Evolutionary conservation across 2,329 filamentous ascomycete species (phyloP), one percentile per base, ranked within the genome.

Genomic region (Aaosphaeria pasadenensis): DNA sequence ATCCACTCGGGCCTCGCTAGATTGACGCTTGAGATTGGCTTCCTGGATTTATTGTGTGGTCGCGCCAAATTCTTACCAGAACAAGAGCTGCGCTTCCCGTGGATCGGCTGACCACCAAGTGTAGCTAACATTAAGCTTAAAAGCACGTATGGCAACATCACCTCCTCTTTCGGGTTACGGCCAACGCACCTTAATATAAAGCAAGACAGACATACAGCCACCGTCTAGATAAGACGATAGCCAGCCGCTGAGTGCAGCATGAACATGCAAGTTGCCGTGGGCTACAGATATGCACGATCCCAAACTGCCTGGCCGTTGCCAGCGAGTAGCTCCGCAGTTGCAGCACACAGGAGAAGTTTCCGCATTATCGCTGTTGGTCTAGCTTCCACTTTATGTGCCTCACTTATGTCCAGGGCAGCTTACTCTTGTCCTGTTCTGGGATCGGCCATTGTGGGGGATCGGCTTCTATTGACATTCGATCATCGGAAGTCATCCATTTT

Each of bases 81-180:
- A 24, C 17, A 24, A 24, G 17, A 24, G 17, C 17, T 24, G 17
- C 4, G 33, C 33, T 9, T 9, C 33, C n/a, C 42, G 44, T 51
- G 46, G 48, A 57, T 53, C 60, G 43, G 49, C 51, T 59, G 53
- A 59, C 55, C 52, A 48, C 39, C 49, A 50, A 50, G 39, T 51
- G 7, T n/a, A 50, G 56, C 66, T 62, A 63, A 58, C 48, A 44
- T 60, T 63, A 63, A 66, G 63, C 63, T 66, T 66, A 62, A 63
- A 62, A 60, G 59, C 58, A 62, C 57, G 54, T 59, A 57, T 48
- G 49, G 43, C 44, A 30, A 54, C 58, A 56, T 44, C 57, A 66
- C 63, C 64, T 67, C 61, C 66, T 64, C 52, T 53, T 65, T 60
- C 29, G 49, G 60, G 55, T 39, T 44, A 56, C 56, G 47, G 4